Base-by-base conservation (phyloP, 202 grass and related monocot genomes). In the Cymbopogon flexuosus region DNA sequence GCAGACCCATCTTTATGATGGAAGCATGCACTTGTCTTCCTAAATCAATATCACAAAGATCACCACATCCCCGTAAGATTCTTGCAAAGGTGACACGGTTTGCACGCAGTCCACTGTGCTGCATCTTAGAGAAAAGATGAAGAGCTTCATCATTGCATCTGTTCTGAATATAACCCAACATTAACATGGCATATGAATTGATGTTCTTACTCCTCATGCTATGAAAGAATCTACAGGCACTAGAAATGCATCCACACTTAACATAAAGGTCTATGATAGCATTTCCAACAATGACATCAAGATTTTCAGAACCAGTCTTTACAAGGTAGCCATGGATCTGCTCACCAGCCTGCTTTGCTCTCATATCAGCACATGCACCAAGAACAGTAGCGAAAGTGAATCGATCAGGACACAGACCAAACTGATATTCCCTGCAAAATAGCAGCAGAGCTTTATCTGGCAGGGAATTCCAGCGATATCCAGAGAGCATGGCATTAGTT, bases 1-100 rank as follows among this genome's bases (percentile, higher is more conserved):
- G 80, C 81, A 94, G 73, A 68, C 94, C 94, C 86, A 89, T 92
- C 81, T 97, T 97, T 84, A 94, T 85, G 76, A 97, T 94, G 57
- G 90, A 94, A 73, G 85, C 84, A 86, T 97, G 94, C 54, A 97
- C 70, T 85, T 97, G 94, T 68, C 85, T 92, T 74, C 94, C 91
- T 76, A 94, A 82, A 90, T 91, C 75, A 89, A 94, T 75, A 82
- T 88, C 79, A 88, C 81, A 78, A 22, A 82, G 54, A 65, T 93
- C 91, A 84, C 82, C 79, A 91, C 93, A 97, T 5, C 94, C 89
- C 21, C 77, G 81, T 69, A 97, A 74, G 77, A 94, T 90, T 86
- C 88, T 94, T 42, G 83, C 87, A 81, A 97, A 93, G 22, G 80
- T 86, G 79, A 94, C 78, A 79, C 85, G 84, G 60, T 85, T 93